phyloP scores from a whole-genome alignment of 352 stramenopile genomes.

The Pythium insidiosum region DNA sequence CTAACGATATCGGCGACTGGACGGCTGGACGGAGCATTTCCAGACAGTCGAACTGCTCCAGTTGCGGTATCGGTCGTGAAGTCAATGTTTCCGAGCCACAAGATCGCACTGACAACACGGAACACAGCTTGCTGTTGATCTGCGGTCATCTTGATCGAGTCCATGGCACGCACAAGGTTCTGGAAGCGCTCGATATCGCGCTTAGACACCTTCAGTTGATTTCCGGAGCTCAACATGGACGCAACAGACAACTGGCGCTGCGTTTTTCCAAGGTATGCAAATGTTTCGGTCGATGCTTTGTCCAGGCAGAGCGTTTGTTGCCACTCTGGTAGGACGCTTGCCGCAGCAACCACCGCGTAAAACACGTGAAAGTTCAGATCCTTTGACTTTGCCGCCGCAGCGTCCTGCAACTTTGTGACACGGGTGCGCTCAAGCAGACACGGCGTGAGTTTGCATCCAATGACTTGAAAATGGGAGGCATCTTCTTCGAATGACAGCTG shows the following conservation, averaged over 20 bases:
- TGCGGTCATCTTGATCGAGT: constrained; percentile 26
- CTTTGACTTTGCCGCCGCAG: neutral
- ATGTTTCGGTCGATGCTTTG: constrained; percentile 22
- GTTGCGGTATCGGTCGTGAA: constrained; percentile 19
- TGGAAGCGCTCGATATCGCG: constrained; percentile 61
- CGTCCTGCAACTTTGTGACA: constrained; percentile 32
- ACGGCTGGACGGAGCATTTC: neutral
- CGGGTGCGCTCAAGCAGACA: constrained; percentile 66
- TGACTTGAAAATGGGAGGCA: constrained; percentile 44
- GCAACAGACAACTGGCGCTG: constrained; percentile 4
- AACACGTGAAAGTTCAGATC: constrained; percentile 66
- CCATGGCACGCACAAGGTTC: constrained; percentile 40
- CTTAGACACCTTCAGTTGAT: constrained; percentile 36
- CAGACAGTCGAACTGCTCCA: constrained; percentile 1
- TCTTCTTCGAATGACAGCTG: constrained; percentile 34
- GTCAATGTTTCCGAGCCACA: constrained; percentile 67
- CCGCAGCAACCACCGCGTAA: constrained; percentile 51
- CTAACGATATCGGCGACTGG: constrained; percentile 2
- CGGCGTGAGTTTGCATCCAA: constrained; percentile 39
- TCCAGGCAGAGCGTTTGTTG: constrained; percentile 38
- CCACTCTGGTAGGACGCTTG: too few species aligned
- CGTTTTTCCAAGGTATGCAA: constrained; percentile 57
- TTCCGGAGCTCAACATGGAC: neutral
- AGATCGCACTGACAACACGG: constrained; percentile 46
- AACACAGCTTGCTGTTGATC: constrained; percentile 46